Evolutionary conservation across 2,329 filamentous ascomycete genomes (phyloP), one percentile per base, ranked within the genome.

Genomic region (Furcasterigmium furcatum): DNA sequence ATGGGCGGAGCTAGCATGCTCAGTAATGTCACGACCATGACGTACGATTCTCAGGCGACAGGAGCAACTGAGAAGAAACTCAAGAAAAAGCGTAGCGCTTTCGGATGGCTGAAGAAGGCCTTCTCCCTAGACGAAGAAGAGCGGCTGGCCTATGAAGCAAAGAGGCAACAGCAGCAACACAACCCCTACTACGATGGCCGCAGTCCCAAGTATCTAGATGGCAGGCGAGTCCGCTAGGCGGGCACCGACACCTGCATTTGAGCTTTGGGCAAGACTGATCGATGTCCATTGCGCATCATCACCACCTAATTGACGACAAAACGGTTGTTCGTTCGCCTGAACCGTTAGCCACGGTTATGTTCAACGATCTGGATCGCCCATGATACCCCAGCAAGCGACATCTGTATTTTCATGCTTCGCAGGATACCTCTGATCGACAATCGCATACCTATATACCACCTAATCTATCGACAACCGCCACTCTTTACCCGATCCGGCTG

Each of bases 31-130:
- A 76, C 73, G 5, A 72, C 71, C 2, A 66, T 74, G 41, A 73
- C 70, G 1, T 62, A 67, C 19, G 66, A 73, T 34, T 65, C 67
- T 2, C 53, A 58, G n/a, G 53, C 53, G 10, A 58, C 59, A 9
- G 53, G 55, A 9, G 55, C 54, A 2, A 61, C 58, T 16, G 60
- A 64, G 20, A 70, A 68, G 45, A 65, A 72, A 30, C 58, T 84
- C 5, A 84, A 84, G 62, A 85, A 84, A 68, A 85, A 85, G 69
- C 75, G 79, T 51, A 84, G 82, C 54, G 79, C 80, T 2, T 84
- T 85, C 56, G 82, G 81, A 3, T 85, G 82, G 82, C 61, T 85
- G 46, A 85, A 84, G 62, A 85, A 85, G 65, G 81, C 81, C 1
- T 85, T 85, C 43, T 78, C 76, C 27, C 63, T 85, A 21, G 80